Evolutionary conservation across 2,329 filamentous ascomycete genomes (phyloP).

Genomic region (Xylariaceae sp.): DNA sequence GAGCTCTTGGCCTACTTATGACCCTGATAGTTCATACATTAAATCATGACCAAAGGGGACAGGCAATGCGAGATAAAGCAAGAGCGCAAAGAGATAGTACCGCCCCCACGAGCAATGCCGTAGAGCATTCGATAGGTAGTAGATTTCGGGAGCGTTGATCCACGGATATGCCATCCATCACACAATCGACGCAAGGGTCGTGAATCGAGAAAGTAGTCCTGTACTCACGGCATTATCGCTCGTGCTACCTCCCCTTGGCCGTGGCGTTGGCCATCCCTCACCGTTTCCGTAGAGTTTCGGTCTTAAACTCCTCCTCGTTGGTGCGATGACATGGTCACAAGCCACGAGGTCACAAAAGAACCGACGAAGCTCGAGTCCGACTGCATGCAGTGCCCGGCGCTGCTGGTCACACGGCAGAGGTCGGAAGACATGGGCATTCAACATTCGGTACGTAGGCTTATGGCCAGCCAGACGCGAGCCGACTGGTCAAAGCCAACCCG

Average conservation of each 20-base stretch:
- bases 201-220: neutral
- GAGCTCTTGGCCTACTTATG: too few relatives aligned
- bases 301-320: neutral
- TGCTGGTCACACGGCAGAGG: constrained; percentile 11
- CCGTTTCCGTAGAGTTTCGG: neutral
- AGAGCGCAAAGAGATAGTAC: neutral
- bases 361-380: constrained; percentile 10
- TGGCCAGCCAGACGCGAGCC: neutral
- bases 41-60: neutral
- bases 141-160: neutral
- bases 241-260: neutral
- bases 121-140: too few relatives aligned
- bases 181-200: neutral
- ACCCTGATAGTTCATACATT: too few relatives aligned
- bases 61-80: neutral
- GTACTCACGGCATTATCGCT: constrained; percentile 2
- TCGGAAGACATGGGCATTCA: constrained; percentile 8
- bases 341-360: constrained; percentile 8
- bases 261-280: constrained; percentile 3
- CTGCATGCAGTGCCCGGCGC: constrained; percentile 4
- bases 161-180: neutral
- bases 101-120: too few relatives aligned
- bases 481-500: too few relatives aligned
- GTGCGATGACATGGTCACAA: constrained; percentile 7
- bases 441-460: neutral